phyloP scores from a whole-genome alignment of 352 stramenopile species.

The Phytophthora vignae region DNA sequence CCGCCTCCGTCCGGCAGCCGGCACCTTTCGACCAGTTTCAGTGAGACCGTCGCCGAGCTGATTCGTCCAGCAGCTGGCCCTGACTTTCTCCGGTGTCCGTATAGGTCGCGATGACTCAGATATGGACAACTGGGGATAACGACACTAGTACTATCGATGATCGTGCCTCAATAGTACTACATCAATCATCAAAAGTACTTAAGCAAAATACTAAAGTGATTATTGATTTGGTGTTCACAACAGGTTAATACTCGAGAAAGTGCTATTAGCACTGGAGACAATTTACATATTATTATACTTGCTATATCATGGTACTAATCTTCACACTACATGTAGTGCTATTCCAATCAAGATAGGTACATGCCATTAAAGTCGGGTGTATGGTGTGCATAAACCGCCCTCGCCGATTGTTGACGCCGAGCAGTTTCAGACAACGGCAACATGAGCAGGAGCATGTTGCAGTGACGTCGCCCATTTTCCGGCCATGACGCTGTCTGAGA shows the following conservation, averaged over 20 bases:
- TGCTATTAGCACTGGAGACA: too few species aligned
- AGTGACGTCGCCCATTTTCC: slow-evolving; percentile 16
- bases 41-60: neutral
- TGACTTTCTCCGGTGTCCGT: neutral
- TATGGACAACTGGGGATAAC: neutral
- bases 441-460: neutral
- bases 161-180: too few species aligned
- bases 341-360: neutral
- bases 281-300: too few species aligned
- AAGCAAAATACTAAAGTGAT: too few species aligned
- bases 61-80: neutral
- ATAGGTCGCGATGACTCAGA: neutral
- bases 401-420: neutral
- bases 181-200: too few species aligned
- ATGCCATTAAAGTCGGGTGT: slow-evolving; percentile 11
- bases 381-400: neutral
- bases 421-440: slow-evolving; percentile 26
- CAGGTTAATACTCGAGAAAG: too few species aligned
- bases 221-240: too few species aligned
- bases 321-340: too few species aligned
- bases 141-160: neutral
- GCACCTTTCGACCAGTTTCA: slow-evolving; percentile 22
- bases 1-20: neutral
- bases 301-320: too few species aligned
- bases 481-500: slow-evolving; percentile 9